A percentile compares a stretch with the other conserved stretches of the same genome.
Conservation (phyloP, 225 moss, liverwort and hornwort species). For the Marchantia polymorpha region DNA sequence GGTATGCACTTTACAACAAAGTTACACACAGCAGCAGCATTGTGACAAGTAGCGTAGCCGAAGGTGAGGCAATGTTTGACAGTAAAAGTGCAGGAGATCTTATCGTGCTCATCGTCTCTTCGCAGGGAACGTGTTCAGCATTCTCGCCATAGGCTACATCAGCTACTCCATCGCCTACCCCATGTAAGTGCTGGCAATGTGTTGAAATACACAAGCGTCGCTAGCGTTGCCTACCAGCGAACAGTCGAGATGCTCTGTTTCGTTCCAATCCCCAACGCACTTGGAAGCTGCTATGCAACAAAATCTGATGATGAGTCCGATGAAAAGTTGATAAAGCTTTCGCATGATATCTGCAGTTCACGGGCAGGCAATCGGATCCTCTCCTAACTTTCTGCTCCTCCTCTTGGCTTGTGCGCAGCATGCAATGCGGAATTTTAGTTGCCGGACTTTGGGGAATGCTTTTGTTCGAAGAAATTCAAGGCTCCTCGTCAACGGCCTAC, state of each 20-base stretch:
- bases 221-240: too few species aligned
- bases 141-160: constrained; percentile 55
- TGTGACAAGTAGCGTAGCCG: too few species aligned
- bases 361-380: neutral
- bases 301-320: too few species aligned
- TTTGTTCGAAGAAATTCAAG: constrained; percentile 56
- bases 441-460: constrained; percentile 74
- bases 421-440: constrained; percentile 62
- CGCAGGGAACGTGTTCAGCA: constrained; percentile 62
- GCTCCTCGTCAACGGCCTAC: constrained; percentile 41
- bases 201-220: too few species aligned
- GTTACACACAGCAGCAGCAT: too few species aligned
- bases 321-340: too few species aligned
- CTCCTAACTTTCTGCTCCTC: neutral
- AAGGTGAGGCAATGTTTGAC: too few species aligned
- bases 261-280: too few species aligned
- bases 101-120: neutral
- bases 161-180: constrained; percentile 65
- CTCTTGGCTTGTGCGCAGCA: constrained; percentile 35
- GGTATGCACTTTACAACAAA: constrained; percentile 31
- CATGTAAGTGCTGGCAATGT: constrained; percentile 40
- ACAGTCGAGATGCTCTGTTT: too few species aligned
- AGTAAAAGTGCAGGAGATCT: too few species aligned
- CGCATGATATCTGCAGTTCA: neutral
- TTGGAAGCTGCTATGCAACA: too few species aligned